Evolutionary conservation across 306 rosid species (phyloP), one percentile per base, ranked within the genome.

Genomic region (Mimosa bimucronata): DNA sequence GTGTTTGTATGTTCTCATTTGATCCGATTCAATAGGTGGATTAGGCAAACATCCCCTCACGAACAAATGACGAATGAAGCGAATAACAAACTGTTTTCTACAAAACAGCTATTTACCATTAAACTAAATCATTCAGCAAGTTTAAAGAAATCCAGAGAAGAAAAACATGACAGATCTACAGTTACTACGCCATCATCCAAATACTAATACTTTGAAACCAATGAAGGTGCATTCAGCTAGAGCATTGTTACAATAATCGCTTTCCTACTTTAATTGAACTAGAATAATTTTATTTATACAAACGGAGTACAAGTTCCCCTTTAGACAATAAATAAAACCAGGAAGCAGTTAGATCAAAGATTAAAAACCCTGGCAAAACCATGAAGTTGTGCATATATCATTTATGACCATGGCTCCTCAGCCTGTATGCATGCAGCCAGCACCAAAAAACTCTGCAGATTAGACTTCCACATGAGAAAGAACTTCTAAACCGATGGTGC

Each of bases 401-500:
- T 64, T 76, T 26, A 76, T 66, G 78, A 70, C 52, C 77, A 71
- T 65, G 79, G 81, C 78, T 78, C 74, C 71, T 66, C 80, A 78
- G 72, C 57, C 18, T 15, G 38, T 78, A 40, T 50, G 50, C 80
- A 40, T 50, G 70, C 12, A 37, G 83, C 76, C 12, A 29, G 81
- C 79, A 75, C 82, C 44, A 58, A 77, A 77, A 42, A 6, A 19
- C 53, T 79, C 76, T 48, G 84, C 83, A 81, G 78, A 79, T n/a
- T 73, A 42, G 73, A 72, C 82, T 62, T 82, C 71, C 77, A 60
- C 34, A 64, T 21, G 52, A 77, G 45, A 73, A 80, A 42, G 50
- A 78, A 85, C 69, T 81, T 78, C 80, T 83, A 75, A 67, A 67
- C 73, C 80, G 85, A 31, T 69, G 57, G 76, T 65, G 80, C 74